These are phyloP conservation scores for Telopea speciosissima DNA, from an alignment of 177 flowering plant species.

Conservation along the genomic window DNA sequence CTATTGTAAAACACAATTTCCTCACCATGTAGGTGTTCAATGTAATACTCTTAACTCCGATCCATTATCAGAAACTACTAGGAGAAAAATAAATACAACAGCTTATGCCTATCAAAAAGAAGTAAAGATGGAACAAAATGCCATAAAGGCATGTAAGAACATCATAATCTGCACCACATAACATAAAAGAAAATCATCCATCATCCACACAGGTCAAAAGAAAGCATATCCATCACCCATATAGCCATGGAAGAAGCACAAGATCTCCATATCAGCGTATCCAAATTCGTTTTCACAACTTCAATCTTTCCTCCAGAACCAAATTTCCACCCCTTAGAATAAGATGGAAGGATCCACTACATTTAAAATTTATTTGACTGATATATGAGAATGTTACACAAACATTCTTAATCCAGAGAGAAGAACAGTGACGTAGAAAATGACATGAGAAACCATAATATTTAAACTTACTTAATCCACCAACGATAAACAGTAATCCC, in stretches of 20 bases:
- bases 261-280: not conserved
- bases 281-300: not conserved
- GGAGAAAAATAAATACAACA: not conserved
- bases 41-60: not conserved
- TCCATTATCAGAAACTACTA: not conserved
- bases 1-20: not conserved
- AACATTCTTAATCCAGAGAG: too few relatives aligned
- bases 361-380: not conserved
- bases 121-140: not conserved
- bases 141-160: not conserved
- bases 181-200: too few relatives aligned
- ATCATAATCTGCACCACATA: not conserved
- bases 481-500: not conserved
- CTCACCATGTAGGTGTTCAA: not conserved
- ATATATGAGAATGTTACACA: too few relatives aligned
- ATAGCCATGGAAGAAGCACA: too few relatives aligned
- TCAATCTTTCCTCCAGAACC: not conserved
- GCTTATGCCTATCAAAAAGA: too few relatives aligned
- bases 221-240: not conserved
- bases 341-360: not conserved
- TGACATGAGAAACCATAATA: too few relatives aligned
- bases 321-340: not conserved
- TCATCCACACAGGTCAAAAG: not conserved
- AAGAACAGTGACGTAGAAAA: not conserved
- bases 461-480: not conserved